These are phyloP conservation scores for Rostrohypoxylon terebratum DNA, from an alignment of 495 filamentous ascomycete genomes.

Conservation along the genomic window DNA sequence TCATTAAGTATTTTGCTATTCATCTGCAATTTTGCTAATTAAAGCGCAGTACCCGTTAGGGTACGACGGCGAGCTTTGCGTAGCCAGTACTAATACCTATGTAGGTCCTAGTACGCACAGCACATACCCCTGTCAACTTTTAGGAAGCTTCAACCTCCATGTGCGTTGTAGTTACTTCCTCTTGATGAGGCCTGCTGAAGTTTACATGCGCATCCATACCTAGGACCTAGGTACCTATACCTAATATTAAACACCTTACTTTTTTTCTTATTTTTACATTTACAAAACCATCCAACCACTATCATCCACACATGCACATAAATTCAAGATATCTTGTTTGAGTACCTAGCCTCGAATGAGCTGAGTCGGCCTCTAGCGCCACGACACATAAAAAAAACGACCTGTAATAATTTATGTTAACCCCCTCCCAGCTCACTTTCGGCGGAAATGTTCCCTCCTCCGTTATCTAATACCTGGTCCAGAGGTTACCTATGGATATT, in stretches of 20 bases:
- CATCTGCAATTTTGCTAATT: too few species aligned
- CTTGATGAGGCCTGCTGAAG: background rate
- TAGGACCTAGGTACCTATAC: too few species aligned
- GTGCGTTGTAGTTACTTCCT: background rate
- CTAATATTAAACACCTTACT: too few species aligned
- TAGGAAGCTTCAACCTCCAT: background rate
- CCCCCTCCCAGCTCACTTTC: slow-evolving; percentile 8
- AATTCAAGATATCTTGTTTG: background rate
- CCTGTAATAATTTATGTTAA: slow-evolving; percentile 25
- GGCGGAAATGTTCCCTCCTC: slow-evolving; percentile 6
- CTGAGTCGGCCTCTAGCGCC: slow-evolving; percentile 6
- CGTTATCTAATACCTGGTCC: background rate
- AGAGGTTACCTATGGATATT: background rate
- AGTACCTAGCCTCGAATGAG: background rate
- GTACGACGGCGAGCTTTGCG: too few species aligned
- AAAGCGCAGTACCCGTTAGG: too few species aligned
- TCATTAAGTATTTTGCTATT: too few species aligned
- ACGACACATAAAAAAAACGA: slow-evolving; percentile 24
- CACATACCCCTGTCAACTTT: background rate
- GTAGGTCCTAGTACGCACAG: too few species aligned
- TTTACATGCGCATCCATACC: background rate
- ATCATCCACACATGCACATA: background rate
- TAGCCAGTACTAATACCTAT: too few species aligned
- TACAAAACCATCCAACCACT: background rate
- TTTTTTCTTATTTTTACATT: background rate